Evolutionary conservation across 129 eudicot species (phyloP), one percentile per base, ranked within the genome.

Genomic region (Pseudognaphalium luteoalbum): DNA sequence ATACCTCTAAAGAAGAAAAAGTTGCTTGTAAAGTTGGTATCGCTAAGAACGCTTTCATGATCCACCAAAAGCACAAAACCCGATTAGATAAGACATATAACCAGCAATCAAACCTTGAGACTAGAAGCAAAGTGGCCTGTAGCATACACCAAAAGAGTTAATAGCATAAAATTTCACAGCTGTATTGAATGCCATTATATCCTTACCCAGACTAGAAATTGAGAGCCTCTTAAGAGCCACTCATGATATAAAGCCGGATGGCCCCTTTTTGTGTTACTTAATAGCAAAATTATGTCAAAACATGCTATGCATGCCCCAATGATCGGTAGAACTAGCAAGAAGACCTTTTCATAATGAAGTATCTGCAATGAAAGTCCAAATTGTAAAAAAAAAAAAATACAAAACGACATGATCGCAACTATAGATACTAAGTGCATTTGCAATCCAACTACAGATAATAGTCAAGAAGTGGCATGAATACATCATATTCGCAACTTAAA

Each of bases 11-110:
- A 28, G 94, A 83, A 72, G 85, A 83, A 75, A 92, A 83, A 58
- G 79, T 60, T 80, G 77, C 66, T 78, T 80, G 88, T 72, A 93
- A 81, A 74, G 73, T 77, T 57, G 96, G 93, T 42, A 93, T 77
- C 66, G 79, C 74, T 12, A 84, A 78, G 32, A 88, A 32, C 21
- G 85, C 66, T 86, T 83, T 91, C 65, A 86, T 14, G 52, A 91
- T 77, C 97, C 97, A 91, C 97, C 97, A 91, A 58, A 78, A 30
- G 81, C 92, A 88, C 19, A 88, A 32, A 25, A 86, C 22, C 62
- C 82, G 66, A 77, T 81, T 81, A 58, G 89, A 86, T 58, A 81
- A 81, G 54, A 88, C 78, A 78, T 62, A 20, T 58, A 79, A 79
- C 87, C 97, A 83, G 75, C 44, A 67, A 62, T 41, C 77, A 71